Conservation (phyloP, 306 rosid genomes). For the Rubus parviflorus region DNA sequence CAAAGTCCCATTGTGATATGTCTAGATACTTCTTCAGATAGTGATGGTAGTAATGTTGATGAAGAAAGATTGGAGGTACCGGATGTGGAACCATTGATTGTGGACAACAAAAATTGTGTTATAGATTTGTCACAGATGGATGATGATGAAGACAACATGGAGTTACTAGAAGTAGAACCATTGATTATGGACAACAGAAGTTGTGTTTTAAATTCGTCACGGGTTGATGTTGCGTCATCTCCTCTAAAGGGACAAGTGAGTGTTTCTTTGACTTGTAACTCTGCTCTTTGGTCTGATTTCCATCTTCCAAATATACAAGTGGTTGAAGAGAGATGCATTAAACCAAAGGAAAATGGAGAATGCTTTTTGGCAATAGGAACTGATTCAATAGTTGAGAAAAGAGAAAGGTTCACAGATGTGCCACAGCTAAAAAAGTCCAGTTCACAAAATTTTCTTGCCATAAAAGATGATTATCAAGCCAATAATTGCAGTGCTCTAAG, state of each 20-base stretch:
- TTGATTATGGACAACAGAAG: background rate
- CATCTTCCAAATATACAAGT: slow-evolving; percentile 1
- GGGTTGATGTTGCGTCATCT: slow-evolving; percentile 15
- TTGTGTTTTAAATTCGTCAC: background rate
- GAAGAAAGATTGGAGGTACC: background rate
- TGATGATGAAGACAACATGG: background rate
- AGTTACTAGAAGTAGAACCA: slow-evolving; percentile 5
- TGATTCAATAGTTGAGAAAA: background rate
- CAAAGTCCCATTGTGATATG: background rate
- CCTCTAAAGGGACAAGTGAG: slow-evolving; percentile 12
- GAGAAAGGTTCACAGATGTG: background rate
- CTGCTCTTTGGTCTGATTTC: background rate
- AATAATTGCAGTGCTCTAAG: background rate
- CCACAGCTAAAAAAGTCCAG: background rate
- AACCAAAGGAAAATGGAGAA: background rate
- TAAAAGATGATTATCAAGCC: background rate
- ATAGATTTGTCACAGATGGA: background rate
- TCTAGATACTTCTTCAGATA: slow-evolving; percentile 11
- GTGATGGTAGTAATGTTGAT: background rate
- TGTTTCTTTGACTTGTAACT: slow-evolving; percentile 11
- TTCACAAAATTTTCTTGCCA: slow-evolving; percentile 1
- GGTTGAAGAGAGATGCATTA: background rate
- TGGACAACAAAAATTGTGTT: background rate
- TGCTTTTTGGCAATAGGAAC: background rate
- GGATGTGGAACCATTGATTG: slow-evolving; percentile 14